Evolutionary conservation across 192 early-diverging fungal species (phyloP).

Genomic region (Mortierella antarctica): DNA sequence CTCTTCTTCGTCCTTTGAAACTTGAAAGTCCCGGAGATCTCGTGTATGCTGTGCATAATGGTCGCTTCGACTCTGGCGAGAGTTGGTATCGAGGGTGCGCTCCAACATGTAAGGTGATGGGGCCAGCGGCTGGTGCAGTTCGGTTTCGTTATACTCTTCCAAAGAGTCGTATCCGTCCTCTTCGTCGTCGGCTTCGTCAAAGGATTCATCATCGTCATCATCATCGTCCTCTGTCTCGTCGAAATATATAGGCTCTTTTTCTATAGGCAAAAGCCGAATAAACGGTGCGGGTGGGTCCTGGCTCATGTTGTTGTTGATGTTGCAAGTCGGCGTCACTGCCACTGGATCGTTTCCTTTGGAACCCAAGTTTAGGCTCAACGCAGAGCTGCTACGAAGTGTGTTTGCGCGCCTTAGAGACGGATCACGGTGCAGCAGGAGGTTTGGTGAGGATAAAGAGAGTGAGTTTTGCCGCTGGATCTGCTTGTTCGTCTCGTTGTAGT

Average conservation of each 20-base stretch:
- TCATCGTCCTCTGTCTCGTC: conserved; percentile 6
- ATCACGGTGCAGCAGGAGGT: conserved; percentile 6
- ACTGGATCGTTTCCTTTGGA: neutral
- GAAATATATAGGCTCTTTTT: conserved; percentile 24
- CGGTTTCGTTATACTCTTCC: neutral
- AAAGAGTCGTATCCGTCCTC: neutral
- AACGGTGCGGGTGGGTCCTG: neutral
- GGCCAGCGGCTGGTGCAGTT: neutral
- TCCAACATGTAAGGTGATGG: conserved; percentile 13
- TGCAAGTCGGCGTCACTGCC: neutral
- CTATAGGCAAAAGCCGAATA: conserved; percentile 33
- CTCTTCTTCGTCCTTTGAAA: conserved; percentile 18
- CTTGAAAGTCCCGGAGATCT: conserved; percentile 19
- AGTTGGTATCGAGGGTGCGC: conserved; percentile 1
- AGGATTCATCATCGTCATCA: neutral
- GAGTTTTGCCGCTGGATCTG: conserved; percentile 49
- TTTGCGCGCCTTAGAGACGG: neutral
- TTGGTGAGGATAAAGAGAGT: conserved; percentile 29
- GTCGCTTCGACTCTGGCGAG: conserved; percentile 5
- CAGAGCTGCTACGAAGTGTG: conserved; percentile 10
- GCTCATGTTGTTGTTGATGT: neutral
- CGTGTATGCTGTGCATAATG: neutral
- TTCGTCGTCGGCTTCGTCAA: neutral
- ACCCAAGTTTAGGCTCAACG: neutral
- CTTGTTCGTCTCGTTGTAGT: conserved; percentile 34